Evolutionary conservation across 2,329 filamentous ascomycete genomes (phyloP).

Genomic region (Claviceps citrina): DNA sequence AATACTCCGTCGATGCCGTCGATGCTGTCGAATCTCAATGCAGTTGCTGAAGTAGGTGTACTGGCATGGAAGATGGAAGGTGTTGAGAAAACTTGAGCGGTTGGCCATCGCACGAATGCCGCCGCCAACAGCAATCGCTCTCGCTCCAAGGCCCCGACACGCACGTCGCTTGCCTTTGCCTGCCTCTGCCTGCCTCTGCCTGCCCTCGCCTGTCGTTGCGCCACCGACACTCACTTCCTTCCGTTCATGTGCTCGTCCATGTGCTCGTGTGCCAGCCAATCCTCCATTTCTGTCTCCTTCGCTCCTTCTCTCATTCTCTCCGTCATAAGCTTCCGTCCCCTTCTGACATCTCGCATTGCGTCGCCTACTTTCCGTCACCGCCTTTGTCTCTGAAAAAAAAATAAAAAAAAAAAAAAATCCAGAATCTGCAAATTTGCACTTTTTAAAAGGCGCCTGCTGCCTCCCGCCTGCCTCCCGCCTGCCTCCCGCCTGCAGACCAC

Average conservation of each 20-base stretch:
- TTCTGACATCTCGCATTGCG: background rate
- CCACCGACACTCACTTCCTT: background rate
- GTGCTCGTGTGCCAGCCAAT: too few species aligned
- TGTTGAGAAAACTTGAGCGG: background rate
- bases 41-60: too few species aligned
- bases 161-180: background rate
- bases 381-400: background rate
- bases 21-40: too few species aligned
- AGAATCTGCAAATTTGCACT: background rate
- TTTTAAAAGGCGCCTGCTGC: background rate
- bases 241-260: background rate
- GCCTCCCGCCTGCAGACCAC: background rate
- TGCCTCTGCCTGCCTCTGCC: too few species aligned
- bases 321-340: too few species aligned
- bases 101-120: background rate
- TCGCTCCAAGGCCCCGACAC: background rate
- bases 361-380: background rate
- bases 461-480: background rate
- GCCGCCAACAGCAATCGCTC: background rate
- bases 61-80: too few species aligned
- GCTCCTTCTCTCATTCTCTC: background rate
- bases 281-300: background rate
- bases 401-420: background rate
- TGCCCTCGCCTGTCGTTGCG: background rate
- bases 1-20: too few species aligned